Conservation (phyloP, 2,329 filamentous ascomycete species). For the Penicillium sclerotiorum region DNA sequence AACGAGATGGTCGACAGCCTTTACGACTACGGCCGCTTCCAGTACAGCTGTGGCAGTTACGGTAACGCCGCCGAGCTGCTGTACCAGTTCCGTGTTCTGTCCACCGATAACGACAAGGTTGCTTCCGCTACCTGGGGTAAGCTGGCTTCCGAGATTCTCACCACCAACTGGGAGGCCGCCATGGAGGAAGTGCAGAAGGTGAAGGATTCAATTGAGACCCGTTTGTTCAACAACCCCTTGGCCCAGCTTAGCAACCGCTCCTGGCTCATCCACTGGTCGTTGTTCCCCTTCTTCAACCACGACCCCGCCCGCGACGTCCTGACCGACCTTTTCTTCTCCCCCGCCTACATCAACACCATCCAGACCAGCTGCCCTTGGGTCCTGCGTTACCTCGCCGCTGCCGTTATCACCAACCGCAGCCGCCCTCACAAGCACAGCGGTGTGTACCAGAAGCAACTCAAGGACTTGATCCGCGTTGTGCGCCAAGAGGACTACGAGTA, state of each 20-base stretch:
- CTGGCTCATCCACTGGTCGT: slow-evolving; percentile 96
- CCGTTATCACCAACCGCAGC: slow-evolving; percentile 90
- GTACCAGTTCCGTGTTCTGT: slow-evolving; percentile 97
- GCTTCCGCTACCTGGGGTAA: slow-evolving; percentile 96
- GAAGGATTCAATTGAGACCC: slow-evolving; percentile 88
- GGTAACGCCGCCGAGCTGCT: slow-evolving; percentile 85
- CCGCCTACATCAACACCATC: slow-evolving; percentile 98
- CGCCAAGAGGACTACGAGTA: slow-evolving; percentile 98
- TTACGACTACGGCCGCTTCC: slow-evolving; percentile 94
- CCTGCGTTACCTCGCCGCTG: slow-evolving; percentile 87
- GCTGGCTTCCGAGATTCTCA: slow-evolving; percentile 92
- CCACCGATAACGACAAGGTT: slow-evolving; percentile 98
- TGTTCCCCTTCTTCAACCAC: slow-evolving; percentile 99
- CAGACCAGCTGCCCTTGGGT: slow-evolving; percentile 98
- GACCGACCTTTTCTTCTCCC: slow-evolving; percentile 95
- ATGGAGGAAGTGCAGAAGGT: slow-evolving; percentile 90
- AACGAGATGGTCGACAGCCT: slow-evolving; percentile 94
- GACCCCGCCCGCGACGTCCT: slow-evolving; percentile 86
- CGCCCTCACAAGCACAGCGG: slow-evolving; percentile 76
- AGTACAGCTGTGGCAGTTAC: slow-evolving; percentile 97
- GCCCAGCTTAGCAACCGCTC: slow-evolving; percentile 95
- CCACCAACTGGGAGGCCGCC: slow-evolving; percentile 90
- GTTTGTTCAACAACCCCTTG: slow-evolving; percentile 93
- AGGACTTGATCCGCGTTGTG: slow-evolving; percentile 93
- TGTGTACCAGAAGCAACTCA: slow-evolving; percentile 95